These are phyloP conservation scores for Linanthus parryae DNA, from an alignment of 148 eudicot genomes.

Conservation along the genomic window DNA sequence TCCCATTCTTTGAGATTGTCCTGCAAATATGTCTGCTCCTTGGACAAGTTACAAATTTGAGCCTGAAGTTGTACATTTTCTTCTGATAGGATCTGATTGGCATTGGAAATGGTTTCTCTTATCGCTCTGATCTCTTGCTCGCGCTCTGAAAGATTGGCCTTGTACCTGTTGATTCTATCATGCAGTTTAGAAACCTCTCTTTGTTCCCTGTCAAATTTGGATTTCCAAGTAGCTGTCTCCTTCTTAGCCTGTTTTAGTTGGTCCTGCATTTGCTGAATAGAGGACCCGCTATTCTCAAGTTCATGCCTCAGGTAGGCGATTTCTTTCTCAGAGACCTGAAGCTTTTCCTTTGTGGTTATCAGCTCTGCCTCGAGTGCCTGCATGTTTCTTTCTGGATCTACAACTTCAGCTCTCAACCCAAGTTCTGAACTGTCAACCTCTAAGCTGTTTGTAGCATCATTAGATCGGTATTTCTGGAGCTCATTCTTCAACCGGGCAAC, in stretches of 20 bases:
- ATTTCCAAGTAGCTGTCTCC: conserved; percentile 49
- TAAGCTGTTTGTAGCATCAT: conserved; percentile 11
- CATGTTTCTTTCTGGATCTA: conserved; percentile 25
- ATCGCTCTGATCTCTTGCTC: conserved; percentile 76
- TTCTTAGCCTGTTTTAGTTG: conserved; percentile 53
- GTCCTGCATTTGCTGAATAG: conserved; percentile 42
- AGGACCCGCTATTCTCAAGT: conserved; percentile 42
- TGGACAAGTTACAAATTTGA: conserved; percentile 48
- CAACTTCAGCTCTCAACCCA: conserved; percentile 26
- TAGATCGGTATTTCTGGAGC: conserved; percentile 34
- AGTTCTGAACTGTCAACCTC: conserved; percentile 13
- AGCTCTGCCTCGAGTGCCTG: conserved; percentile 42
- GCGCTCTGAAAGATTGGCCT: conserved; percentile 66
- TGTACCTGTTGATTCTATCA: conserved; percentile 75
- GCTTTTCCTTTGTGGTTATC: conserved; percentile 35
- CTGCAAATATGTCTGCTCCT: conserved; percentile 48
- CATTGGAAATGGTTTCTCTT: conserved; percentile 57
- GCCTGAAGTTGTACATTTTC: conserved; percentile 57
- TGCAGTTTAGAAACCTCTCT: conserved; percentile 50
- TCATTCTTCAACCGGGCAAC: conserved; percentile 44
- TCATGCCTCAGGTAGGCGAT: conserved; percentile 35
- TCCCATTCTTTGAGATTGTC: conserved; percentile 69
- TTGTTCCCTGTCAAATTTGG: conserved; percentile 58
- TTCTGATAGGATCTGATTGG: conserved; percentile 46
- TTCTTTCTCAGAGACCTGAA: conserved; percentile 50